phyloP scores from a whole-genome alignment of 2,329 filamentous ascomycete species.

The Xylaria hypoxylon region DNA sequence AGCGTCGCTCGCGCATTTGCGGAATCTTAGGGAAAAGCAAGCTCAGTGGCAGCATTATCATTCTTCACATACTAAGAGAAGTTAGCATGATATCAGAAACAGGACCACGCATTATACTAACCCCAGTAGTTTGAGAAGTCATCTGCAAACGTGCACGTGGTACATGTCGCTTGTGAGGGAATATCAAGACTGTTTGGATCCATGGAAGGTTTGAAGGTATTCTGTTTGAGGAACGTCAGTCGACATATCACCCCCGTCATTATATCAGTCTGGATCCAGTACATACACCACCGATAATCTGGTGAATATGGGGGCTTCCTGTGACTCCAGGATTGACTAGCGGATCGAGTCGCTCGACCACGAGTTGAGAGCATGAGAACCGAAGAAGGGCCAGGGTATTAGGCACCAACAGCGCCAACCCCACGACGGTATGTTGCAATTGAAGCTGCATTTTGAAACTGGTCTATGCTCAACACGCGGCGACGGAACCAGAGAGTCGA shows the following conservation, averaged over 20 bases:
- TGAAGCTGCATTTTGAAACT: slow-evolving; percentile 31
- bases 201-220: slow-evolving; percentile 52
- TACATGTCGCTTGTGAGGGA: slow-evolving; percentile 53
- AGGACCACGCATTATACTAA: neutral
- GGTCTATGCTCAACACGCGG: neutral
- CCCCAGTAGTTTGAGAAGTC: slow-evolving; percentile 57
- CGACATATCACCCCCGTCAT: neutral
- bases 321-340: slow-evolving; percentile 45
- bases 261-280: neutral
- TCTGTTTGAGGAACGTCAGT: slow-evolving; percentile 32
- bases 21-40: neutral
- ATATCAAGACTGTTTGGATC: slow-evolving; percentile 45
- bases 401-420: slow-evolving; percentile 23
- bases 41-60: neutral
- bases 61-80: slow-evolving; percentile 11
- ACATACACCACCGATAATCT: slow-evolving; percentile 48
- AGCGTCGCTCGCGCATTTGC: neutral
- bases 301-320: slow-evolving; percentile 47
- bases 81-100: neutral
- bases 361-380: slow-evolving; percentile 47
- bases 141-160: slow-evolving; percentile 57
- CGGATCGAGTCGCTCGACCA: slow-evolving; percentile 47
- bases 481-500: neutral
- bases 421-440: slow-evolving; percentile 1
- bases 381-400: slow-evolving; percentile 41